phyloP scores from a whole-genome alignment of 1,139 yeast genomes.

The Pichia sp. region DNA sequence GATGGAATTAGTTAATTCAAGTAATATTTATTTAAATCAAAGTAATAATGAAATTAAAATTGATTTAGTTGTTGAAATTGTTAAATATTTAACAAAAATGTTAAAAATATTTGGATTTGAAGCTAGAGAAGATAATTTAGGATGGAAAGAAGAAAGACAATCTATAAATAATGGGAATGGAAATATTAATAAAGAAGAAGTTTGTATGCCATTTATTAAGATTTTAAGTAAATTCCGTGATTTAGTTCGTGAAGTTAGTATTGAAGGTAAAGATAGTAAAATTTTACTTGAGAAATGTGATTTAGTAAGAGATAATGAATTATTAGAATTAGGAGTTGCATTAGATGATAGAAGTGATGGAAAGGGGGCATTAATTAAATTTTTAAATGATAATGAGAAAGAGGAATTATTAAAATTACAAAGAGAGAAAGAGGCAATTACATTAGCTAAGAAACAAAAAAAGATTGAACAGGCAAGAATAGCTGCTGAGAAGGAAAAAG shows the following conservation, averaged over 20 bases:
- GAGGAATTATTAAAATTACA: slow-evolving; percentile 58
- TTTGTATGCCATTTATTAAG: slow-evolving; percentile 72
- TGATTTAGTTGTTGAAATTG: slow-evolving; percentile 59
- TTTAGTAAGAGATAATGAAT: slow-evolving; percentile 51
- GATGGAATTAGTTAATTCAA: slow-evolving; percentile 59
- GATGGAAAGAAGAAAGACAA: slow-evolving; percentile 46
- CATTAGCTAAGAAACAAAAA: slow-evolving; percentile 42
- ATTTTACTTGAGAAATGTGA: slow-evolving; percentile 58
- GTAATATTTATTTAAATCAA: slow-evolving; percentile 64
- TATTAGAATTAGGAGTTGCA: slow-evolving; percentile 70
- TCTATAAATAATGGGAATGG: slow-evolving; percentile 18
- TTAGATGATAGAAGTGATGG: slow-evolving; percentile 84
- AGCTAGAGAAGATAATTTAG: slow-evolving; percentile 60
- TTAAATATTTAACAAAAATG: slow-evolving; percentile 66
- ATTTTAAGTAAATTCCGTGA: slow-evolving; percentile 78
- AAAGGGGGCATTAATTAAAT: slow-evolving; percentile 70
- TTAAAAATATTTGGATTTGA: slow-evolving; percentile 71
- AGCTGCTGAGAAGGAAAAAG: slow-evolving; percentile 56
- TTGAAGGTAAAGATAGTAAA: slow-evolving; percentile 47
- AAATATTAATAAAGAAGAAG: slow-evolving; percentile 48
- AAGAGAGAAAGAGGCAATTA: slow-evolving; percentile 52
- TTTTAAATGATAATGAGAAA: slow-evolving; percentile 63
- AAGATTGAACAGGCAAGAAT: slow-evolving; percentile 37
- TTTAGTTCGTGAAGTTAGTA: slow-evolving; percentile 66
- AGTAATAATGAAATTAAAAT: slow-evolving; percentile 49